Conservation (phyloP, 176 grass and related monocot species). For the Juncus effusus region DNA sequence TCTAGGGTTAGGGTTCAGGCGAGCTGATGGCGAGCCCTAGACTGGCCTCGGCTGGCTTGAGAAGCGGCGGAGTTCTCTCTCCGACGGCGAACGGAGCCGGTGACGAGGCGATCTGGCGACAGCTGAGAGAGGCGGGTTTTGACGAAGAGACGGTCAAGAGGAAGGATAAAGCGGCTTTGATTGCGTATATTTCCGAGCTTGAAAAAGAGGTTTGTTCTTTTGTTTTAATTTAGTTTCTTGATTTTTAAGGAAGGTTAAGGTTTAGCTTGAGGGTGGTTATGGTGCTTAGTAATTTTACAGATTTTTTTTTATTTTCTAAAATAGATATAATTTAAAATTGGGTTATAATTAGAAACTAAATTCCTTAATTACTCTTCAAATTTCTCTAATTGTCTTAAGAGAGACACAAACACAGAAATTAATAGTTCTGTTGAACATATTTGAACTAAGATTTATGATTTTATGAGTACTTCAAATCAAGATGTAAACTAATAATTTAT, state of each 20-base stretch:
- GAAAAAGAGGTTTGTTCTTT: slow-evolving; percentile 56
- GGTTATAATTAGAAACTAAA: too few relatives aligned
- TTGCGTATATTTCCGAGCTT: slow-evolving; percentile 63
- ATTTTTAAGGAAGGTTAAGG: slow-evolving; percentile 5
- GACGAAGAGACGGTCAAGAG: slow-evolving; percentile 74
- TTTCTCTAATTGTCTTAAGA: too few relatives aligned
- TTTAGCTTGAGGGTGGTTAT: not conserved
- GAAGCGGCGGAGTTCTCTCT: not conserved
- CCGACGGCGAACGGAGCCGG: slow-evolving; percentile 9
- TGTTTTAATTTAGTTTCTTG: not conserved
- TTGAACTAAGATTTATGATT: too few relatives aligned
- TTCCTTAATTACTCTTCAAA: too few relatives aligned
- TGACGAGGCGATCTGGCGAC: slow-evolving; percentile 86
- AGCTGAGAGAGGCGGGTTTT: slow-evolving; percentile 64
- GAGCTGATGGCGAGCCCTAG: slow-evolving; percentile 61
- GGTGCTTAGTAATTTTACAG: slow-evolving; percentile 3
- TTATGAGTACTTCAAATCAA: too few relatives aligned
- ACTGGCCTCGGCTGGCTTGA: slow-evolving; percentile 9
- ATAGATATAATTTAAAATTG: too few relatives aligned
- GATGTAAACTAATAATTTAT: too few relatives aligned
- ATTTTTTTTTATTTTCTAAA: not conserved
- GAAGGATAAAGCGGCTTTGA: slow-evolving; percentile 66
- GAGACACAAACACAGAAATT: too few relatives aligned
- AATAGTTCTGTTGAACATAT: too few relatives aligned
- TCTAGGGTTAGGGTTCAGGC: slow-evolving; percentile 51